Conservation (phyloP, 2,329 filamentous ascomycete species). For the Capronia americana region DNA sequence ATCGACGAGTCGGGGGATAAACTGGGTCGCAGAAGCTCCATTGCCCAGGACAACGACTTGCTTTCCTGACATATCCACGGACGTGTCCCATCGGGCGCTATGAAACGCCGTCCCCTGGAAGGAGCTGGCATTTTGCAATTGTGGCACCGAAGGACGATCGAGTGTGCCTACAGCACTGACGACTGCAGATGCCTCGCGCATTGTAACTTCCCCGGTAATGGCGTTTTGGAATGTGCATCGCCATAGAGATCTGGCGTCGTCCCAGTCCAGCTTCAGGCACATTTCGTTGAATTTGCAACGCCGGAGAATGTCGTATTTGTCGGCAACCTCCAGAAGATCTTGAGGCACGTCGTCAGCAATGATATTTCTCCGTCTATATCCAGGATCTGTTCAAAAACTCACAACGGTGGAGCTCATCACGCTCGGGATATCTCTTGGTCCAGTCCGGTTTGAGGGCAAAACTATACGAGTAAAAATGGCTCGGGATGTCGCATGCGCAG, state of each 20-base stretch:
- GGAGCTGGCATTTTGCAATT: slow-evolving; percentile 36
- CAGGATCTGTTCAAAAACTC: not conserved
- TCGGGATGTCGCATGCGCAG: slow-evolving; percentile 16
- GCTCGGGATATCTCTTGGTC: slow-evolving; percentile 24
- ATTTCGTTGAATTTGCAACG: too few relatives aligned
- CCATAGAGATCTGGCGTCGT: too few relatives aligned
- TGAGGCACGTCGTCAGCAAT: not conserved
- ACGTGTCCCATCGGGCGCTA: slow-evolving; percentile 37
- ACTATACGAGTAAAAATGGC: slow-evolving; percentile 35
- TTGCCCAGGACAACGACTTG: not conserved
- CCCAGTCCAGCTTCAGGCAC: too few relatives aligned
- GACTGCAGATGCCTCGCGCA: not conserved
- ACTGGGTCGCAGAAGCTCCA: not conserved
- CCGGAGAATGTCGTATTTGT: too few relatives aligned
- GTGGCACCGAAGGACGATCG: slow-evolving; percentile 35
- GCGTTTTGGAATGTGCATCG: too few relatives aligned
- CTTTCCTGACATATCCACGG: not conserved
- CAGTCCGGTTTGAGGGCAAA: slow-evolving; percentile 38
- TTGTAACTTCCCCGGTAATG: not conserved
- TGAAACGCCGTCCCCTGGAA: slow-evolving; percentile 53
- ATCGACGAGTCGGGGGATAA: not conserved
- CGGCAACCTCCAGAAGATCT: not conserved
- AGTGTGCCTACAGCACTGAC: slow-evolving; percentile 43
- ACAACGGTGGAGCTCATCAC: not conserved
- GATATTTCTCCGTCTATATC: not conserved